Evolutionary conservation across 2,329 filamentous ascomycete species (phyloP).

Genomic region (Ophiostoma perfectum): DNA sequence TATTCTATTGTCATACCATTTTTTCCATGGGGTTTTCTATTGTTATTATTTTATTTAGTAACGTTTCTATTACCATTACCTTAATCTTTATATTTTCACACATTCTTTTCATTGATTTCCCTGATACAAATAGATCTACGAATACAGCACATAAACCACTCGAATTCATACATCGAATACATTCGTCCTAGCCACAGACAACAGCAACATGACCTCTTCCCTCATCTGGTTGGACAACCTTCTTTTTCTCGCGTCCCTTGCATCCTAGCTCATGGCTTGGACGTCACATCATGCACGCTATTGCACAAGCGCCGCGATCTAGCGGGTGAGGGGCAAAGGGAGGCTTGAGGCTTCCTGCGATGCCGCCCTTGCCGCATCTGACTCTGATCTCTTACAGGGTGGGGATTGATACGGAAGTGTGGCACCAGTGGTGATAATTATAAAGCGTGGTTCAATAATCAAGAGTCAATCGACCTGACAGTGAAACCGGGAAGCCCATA

Average conservation of each 20-base stretch:
- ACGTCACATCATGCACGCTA: background rate
- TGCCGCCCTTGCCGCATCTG: background rate
- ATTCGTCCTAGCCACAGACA: too few relatives aligned
- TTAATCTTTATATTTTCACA: background rate
- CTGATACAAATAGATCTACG: background rate
- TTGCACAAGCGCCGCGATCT: background rate
- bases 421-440: too few relatives aligned
- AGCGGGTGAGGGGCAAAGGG: background rate
- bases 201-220: too few relatives aligned
- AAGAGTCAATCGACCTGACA: too few relatives aligned
- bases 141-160: too few relatives aligned
- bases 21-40: background rate
- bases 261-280: background rate
- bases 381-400: too few relatives aligned
- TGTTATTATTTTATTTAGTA: background rate
- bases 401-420: too few relatives aligned
- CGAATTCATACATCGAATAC: too few relatives aligned
- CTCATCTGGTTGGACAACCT: too few relatives aligned
- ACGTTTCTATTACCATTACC: background rate
- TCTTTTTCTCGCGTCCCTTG: background rate
- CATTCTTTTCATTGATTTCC: background rate
- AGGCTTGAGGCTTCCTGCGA: background rate
- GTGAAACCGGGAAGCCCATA: background rate
- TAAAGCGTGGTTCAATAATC: too few relatives aligned
- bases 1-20: too few relatives aligned